Percentiles rank a stretch among this genome's conserved stretches.
phyloP scores from a whole-genome alignment of 2,329 filamentous ascomycete genomes.

The Penicillium brevicompactum region DNA sequence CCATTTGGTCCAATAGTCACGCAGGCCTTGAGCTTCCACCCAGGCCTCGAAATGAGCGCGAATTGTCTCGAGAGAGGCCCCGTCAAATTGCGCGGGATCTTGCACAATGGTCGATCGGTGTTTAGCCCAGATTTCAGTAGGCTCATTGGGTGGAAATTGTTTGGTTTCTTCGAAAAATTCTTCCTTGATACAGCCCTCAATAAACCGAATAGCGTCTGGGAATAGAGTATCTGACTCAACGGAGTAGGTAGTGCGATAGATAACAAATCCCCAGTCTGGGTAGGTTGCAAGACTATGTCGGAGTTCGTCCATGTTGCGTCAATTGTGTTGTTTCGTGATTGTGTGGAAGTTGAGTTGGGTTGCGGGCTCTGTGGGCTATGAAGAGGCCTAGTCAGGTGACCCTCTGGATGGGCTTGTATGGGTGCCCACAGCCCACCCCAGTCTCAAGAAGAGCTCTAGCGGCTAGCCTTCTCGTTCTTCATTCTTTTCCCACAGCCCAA shows the following conservation, averaged over 20 bases:
- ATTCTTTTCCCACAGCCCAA: background rate
- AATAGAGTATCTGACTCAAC: slow-evolving; percentile 13
- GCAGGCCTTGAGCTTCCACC: slow-evolving; percentile 10
- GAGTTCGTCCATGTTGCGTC: slow-evolving; percentile 7
- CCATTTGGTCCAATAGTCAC: slow-evolving; percentile 9
- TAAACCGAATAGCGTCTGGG: slow-evolving; percentile 8
- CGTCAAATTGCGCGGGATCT: slow-evolving; percentile 10
- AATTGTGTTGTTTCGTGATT: background rate
- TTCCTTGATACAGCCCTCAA: slow-evolving; percentile 15
- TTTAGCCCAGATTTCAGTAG: slow-evolving; percentile 12
- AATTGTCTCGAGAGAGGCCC: slow-evolving; percentile 13
- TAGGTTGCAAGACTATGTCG: slow-evolving; percentile 1
- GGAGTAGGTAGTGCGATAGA: slow-evolving; percentile 19
- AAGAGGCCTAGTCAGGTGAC: too few relatives aligned
- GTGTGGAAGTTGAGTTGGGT: background rate
- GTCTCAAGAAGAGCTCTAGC: background rate
- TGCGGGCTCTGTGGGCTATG: background rate
- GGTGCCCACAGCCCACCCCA: too few relatives aligned
- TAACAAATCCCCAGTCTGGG: slow-evolving; percentile 17
- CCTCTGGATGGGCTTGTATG: too few relatives aligned
- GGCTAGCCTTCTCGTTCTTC: background rate
- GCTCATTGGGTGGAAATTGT: background rate
- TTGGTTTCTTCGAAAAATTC: slow-evolving; percentile 1
- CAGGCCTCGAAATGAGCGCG: slow-evolving; percentile 15
- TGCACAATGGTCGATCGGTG: slow-evolving; percentile 13